Conservation (phyloP, 306 rosid genomes). For the Echinosophora koreensis region DNA sequence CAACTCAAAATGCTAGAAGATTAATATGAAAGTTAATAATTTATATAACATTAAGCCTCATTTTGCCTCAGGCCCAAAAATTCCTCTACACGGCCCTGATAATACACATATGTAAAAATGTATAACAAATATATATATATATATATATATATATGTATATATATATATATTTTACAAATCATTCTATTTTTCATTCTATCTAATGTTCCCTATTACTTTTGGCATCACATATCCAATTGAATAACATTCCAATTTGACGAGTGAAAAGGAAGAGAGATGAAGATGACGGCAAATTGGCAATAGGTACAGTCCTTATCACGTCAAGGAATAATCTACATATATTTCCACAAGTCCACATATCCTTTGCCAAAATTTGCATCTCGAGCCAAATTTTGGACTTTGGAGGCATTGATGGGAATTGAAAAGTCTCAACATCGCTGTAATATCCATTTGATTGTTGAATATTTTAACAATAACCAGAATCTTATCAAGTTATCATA, state of each 20-base stretch:
- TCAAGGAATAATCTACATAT: constrained; percentile 29
- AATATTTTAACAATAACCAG: constrained; percentile 3
- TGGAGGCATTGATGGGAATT: not conserved
- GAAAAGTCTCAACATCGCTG: constrained; percentile 40
- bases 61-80: too few species aligned
- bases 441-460: constrained; percentile 28
- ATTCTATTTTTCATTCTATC: not conserved
- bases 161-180: too few species aligned
- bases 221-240: not conserved
- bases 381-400: not conserved
- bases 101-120: too few species aligned
- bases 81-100: too few species aligned
- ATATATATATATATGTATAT: too few species aligned
- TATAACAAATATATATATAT: too few species aligned
- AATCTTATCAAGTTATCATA: constrained; percentile 22
- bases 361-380: not conserved
- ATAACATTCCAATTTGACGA: constrained; percentile 28
- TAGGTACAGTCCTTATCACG: constrained; percentile 36
- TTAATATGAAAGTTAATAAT: too few species aligned
- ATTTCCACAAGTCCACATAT: not conserved
- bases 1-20: too few species aligned
- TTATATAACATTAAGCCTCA: too few species aligned
- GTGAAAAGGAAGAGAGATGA: constrained; percentile 24
- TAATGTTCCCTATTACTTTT: not conserved
- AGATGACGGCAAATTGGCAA: constrained; percentile 6